A percentile compares a stretch with the other conserved stretches of the same genome.
phyloP scores from a whole-genome alignment of 202 grass and related monocot genomes.

The Bolboschoenoplectus hybrid region DNA sequence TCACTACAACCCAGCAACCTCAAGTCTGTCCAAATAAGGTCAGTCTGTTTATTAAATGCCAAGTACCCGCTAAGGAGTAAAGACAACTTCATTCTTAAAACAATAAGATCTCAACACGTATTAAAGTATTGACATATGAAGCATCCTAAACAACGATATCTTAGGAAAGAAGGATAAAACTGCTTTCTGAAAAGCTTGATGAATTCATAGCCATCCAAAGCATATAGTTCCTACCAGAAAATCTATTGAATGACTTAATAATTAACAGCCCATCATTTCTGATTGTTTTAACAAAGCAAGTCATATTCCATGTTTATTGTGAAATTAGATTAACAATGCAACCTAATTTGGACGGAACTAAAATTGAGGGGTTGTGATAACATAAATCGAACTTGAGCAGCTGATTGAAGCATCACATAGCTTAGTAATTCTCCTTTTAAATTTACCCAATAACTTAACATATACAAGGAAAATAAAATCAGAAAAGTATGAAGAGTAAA shows the following conservation, averaged over 20 bases:
- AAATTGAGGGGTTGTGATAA: conserved; percentile 13
- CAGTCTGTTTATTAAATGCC: conserved; percentile 14
- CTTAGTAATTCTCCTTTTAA: neutral
- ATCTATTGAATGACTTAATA: neutral
- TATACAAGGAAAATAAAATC: conserved; percentile 9
- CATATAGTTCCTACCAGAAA: neutral
- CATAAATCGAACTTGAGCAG: neutral
- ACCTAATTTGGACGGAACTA: conserved; percentile 1
- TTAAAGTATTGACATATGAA: conserved; percentile 7
- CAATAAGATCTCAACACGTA: neutral
- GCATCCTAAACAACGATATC: neutral
- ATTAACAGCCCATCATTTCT: neutral
- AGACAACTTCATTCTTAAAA: neutral
- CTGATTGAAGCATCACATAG: neutral
- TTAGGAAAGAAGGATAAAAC: neutral
- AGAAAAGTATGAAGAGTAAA: conserved; percentile 20
- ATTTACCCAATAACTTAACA: neutral
- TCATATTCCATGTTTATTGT: conserved; percentile 10
- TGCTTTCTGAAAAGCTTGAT: neutral
- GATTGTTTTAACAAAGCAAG: neutral
- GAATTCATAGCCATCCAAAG: neutral
- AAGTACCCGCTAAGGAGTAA: neutral
- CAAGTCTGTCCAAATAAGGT: neutral
- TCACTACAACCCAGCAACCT: neutral
- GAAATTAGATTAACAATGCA: neutral